Evolutionary conservation across 2,329 filamentous ascomycete species (phyloP), one percentile per base, ranked within the genome.

Genomic region (Alternaria sp.): DNA sequence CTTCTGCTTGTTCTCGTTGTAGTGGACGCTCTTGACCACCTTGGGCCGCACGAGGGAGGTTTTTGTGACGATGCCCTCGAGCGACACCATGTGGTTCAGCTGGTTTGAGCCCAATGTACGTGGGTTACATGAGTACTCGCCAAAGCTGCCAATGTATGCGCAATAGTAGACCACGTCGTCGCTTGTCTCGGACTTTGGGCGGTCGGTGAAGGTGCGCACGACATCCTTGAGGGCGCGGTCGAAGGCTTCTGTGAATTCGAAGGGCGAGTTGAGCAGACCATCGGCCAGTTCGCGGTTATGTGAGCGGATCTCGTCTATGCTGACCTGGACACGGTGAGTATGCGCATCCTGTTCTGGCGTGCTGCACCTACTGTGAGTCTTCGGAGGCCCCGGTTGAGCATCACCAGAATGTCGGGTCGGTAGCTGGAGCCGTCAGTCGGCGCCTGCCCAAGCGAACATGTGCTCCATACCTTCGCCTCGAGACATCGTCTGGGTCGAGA

Each of bases 21-120:
- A 98, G 79, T 99, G 95, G 54, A 99, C 94, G 80, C 95, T 98
- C 82, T 96, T 96, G 63, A 98, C 90, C n/a, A 99, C 89, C 81
- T 99, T 99, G 11, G 95, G 95, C 57, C 96, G 88, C 64, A 99
- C 96, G 20, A 99, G 85, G 24, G 94, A 97, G 81, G 93, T 96
- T 78, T 95, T 91, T 36, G 95, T 99, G 42, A 99, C 95, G 72
- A 99, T 99, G 47, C 95, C 95, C 80, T 99, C 95, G 52, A 99
- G 86, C 4, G 94, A 97, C 14, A 99, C 92, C 94, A 99, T 97
- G 74, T 92, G 90, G 79, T 99, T 99, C 57, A 99, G 86, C 72
- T 96, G 92, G 41, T 88, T 86, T 3, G 94, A 97, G 51, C 92
- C 92, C 30, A 99, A 82, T 0, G 95, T 98, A 68, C 95, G 88